Conservation (phyloP, 78 protist genomes). For the Monosiga brevicollis region DNA sequence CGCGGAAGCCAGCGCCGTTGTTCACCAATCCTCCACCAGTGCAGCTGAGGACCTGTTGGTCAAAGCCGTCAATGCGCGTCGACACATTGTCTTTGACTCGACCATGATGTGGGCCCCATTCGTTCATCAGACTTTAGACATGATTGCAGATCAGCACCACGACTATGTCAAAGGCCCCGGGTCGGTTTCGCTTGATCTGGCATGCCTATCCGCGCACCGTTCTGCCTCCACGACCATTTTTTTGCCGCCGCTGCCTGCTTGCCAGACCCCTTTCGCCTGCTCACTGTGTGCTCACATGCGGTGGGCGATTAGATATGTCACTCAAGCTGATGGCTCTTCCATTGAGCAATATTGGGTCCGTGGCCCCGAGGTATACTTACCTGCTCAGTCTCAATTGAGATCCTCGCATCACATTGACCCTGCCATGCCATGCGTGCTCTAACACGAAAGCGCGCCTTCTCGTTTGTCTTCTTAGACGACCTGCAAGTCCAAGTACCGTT, state of each 20-base stretch:
- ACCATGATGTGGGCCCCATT: slow-evolving; percentile 17
- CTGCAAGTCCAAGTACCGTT: no score
- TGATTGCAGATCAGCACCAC: neutral
- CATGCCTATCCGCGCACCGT: no score
- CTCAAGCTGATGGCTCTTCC: neutral
- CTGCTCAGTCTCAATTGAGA: neutral
- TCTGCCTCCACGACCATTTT: no score
- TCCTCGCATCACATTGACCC: neutral
- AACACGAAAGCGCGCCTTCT: neutral
- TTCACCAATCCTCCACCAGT: neutral
- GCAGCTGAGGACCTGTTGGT: neutral
- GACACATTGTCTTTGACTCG: neutral
- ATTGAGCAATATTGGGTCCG: neutral
- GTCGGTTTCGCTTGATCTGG: no score
- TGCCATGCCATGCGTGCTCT: neutral
- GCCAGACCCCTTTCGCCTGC: no score
- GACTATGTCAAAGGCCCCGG: neutral
- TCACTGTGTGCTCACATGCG: no score
- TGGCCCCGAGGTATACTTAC: neutral
- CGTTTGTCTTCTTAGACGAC: no score
- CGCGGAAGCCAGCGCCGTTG: neutral
- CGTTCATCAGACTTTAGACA: slow-evolving; percentile 3
- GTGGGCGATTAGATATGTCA: no score
- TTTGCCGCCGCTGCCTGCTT: no score
- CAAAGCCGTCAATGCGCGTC: neutral